Conservation (phyloP, 495 filamentous ascomycete genomes). For the Articulospora tetracladia region DNA sequence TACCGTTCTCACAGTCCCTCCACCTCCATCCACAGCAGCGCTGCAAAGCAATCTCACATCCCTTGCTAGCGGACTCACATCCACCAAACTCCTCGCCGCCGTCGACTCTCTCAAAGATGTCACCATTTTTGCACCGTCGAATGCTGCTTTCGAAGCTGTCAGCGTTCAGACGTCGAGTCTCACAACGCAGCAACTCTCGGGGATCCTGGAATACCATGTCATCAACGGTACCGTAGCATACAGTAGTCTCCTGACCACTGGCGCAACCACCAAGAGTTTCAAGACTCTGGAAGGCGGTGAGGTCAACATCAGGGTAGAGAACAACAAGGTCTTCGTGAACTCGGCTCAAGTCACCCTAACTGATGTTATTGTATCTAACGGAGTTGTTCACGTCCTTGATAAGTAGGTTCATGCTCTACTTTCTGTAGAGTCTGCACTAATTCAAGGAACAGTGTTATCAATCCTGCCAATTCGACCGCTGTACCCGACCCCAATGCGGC, state of each 20-base stretch:
- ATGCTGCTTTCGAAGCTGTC: no score
- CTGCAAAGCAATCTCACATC: conserved; percentile 48
- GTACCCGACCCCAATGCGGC: conserved; percentile 39
- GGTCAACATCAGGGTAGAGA: neutral
- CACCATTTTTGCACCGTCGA: conserved; percentile 62
- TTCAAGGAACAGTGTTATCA: conserved; percentile 49
- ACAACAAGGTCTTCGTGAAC: conserved; percentile 15
- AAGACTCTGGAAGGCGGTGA: conserved; percentile 36
- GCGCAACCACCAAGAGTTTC: conserved; percentile 32
- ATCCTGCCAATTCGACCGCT: conserved; percentile 50
- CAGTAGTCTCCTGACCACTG: conserved; percentile 34
- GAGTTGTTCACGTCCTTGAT: conserved; percentile 20
- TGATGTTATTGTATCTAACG: conserved; percentile 17
- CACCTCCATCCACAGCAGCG: conserved; percentile 44
- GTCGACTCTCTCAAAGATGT: conserved; percentile 44
- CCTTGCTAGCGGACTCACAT: conserved; percentile 47
- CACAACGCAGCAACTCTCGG: conserved; percentile 36
- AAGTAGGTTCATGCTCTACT: conserved; percentile 8
- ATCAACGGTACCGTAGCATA: conserved; percentile 54
- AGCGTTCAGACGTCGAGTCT: conserved; percentile 54
- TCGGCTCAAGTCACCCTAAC: conserved; percentile 12
- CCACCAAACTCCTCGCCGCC: conserved; percentile 37
- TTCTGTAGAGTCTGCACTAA: no score
- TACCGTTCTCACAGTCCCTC: conserved; percentile 49
- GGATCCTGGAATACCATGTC: conserved; percentile 56